Conservation (phyloP, 2,329 filamentous ascomycete genomes). For the Alternaria sp. region DNA sequence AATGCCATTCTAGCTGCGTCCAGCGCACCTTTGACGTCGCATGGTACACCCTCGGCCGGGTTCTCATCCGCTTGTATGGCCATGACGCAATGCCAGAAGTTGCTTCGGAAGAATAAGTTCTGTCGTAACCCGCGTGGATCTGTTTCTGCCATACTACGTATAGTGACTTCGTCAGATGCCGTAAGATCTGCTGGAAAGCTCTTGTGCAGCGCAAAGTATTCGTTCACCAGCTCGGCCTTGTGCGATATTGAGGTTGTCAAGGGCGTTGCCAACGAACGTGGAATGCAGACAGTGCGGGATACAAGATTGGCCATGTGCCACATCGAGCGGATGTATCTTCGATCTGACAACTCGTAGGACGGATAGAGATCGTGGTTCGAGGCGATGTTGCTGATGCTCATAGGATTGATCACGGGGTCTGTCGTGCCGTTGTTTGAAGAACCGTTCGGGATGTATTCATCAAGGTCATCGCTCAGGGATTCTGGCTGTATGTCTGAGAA, state of each 20-base stretch:
- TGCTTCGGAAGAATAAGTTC: conserved; percentile 79
- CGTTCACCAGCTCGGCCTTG: conserved; percentile 71
- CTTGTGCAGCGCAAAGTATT: conserved; percentile 75
- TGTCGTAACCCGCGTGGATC: conserved; percentile 74
- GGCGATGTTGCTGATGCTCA: conserved; percentile 59
- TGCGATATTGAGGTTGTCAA: conserved; percentile 72
- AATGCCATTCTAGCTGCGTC: conserved; percentile 80
- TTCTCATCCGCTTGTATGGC: conserved; percentile 76
- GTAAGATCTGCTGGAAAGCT: conserved; percentile 75
- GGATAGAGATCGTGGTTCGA: conserved; percentile 48
- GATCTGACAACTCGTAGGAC: conserved; percentile 47
- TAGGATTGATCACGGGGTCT: conserved; percentile 56
- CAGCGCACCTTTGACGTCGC: conserved; percentile 71
- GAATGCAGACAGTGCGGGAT: conserved; percentile 76
- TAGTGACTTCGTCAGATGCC: conserved; percentile 67
- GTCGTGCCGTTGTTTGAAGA: conserved; percentile 50
- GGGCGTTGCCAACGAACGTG: conserved; percentile 74
- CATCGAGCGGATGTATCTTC: conserved; percentile 71
- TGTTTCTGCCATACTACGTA: conserved; percentile 62
- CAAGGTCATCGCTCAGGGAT: conserved; percentile 70
- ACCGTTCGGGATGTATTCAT: conserved; percentile 69
- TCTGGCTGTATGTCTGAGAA: conserved; percentile 81
- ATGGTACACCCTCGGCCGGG: conserved; percentile 56
- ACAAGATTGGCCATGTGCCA: conserved; percentile 82
- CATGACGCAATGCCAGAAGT: conserved; percentile 85